A percentile compares a stretch with the other conserved stretches of the same genome.
Conservation (phyloP, 768 basidiomycete genomes). For the Dioszegia crocea region DNA sequence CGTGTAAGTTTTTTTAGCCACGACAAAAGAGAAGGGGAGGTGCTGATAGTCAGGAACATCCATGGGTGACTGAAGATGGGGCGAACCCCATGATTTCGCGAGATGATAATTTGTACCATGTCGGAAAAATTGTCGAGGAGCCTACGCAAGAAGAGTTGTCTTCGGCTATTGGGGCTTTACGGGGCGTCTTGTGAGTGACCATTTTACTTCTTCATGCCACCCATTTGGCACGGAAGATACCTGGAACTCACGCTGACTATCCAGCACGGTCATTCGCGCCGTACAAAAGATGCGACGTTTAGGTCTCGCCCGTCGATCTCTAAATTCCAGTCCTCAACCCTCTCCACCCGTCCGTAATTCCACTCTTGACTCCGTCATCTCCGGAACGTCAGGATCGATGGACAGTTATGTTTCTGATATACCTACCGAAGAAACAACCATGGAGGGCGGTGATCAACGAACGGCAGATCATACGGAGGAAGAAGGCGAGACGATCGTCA, state of each 20-base stretch:
- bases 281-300: constrained; percentile 43
- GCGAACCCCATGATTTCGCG: constrained; percentile 41
- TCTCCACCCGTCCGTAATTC: constrained; percentile 4
- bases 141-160: constrained; percentile 48
- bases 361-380: background rate
- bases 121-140: constrained; percentile 47
- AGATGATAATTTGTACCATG: constrained; percentile 40
- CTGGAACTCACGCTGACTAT: background rate
- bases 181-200: constrained; percentile 45
- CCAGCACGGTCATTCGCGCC: constrained; percentile 47
- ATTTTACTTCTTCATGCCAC: background rate
- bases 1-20: constrained; percentile 24
- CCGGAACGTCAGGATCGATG: constrained; percentile 29
- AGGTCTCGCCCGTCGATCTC: constrained; percentile 21
- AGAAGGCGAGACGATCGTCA: background rate
- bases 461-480: background rate
- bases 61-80: constrained; percentile 44
- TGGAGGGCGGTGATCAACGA: background rate
- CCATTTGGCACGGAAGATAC: too few species aligned
- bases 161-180: constrained; percentile 38
- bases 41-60: constrained; percentile 31
- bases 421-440: constrained; percentile 3
- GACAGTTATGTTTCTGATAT: constrained; percentile 35
- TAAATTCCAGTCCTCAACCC: constrained; percentile 7
- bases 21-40: background rate